Conservation (phyloP, 306 rosid genomes). For the Cucurbita maxima region DNA sequence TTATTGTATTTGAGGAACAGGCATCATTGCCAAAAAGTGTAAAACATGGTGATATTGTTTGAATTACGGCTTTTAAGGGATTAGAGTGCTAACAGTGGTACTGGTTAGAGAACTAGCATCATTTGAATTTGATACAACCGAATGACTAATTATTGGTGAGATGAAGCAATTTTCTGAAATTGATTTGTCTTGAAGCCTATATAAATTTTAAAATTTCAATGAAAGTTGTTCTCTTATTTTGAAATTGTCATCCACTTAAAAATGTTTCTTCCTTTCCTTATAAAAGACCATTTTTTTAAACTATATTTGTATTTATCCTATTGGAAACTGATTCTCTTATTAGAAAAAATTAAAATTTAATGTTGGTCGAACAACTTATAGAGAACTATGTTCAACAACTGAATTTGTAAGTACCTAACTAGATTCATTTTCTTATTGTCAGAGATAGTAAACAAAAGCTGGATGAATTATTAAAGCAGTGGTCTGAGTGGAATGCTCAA, state of each 20-base stretch:
- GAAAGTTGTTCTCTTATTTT: not conserved
- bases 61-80: not conserved
- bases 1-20: not conserved
- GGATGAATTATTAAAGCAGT: slow-evolving; percentile 63
- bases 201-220: not conserved
- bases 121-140: not conserved
- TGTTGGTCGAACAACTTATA: not conserved
- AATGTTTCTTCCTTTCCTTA: not conserved
- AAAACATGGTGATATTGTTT: not conserved
- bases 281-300: not conserved
- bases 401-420: not conserved
- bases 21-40: not conserved
- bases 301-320: not conserved
- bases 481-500: slow-evolving; percentile 94
- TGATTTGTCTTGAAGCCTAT: not conserved
- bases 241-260: not conserved
- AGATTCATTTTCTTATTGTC: slow-evolving; percentile 14
- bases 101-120: not conserved
- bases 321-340: not conserved
- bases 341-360: not conserved
- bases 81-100: not conserved
- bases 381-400: not conserved
- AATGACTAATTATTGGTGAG: not conserved
- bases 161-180: not conserved
- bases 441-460: slow-evolving; percentile 85